Percentiles rank a stretch among this genome's conserved stretches.
These are phyloP conservation scores for Penicillium expansum DNA, from an alignment of 2,329 filamentous ascomycete species.

Conservation along the genomic window DNA sequence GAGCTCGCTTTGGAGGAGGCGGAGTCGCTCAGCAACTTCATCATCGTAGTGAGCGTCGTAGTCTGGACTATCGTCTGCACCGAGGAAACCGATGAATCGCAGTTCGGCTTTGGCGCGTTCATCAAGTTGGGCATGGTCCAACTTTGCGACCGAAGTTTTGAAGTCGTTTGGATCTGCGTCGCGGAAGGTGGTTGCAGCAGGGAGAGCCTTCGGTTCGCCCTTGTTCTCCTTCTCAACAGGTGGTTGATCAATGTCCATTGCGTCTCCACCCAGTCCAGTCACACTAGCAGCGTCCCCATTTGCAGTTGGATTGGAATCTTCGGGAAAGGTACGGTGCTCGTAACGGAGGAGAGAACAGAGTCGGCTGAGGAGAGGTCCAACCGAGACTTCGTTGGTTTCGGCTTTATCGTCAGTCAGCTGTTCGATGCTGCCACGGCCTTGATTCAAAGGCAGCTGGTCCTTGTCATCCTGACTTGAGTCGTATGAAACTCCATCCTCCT, in stretches of 20 bases:
- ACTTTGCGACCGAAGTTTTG: conserved; percentile 73
- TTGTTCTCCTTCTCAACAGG: conserved; percentile 45
- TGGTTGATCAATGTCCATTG: conserved; percentile 49
- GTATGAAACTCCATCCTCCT: conserved; percentile 79
- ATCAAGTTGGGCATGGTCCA: conserved; percentile 84
- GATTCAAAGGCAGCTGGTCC: conserved; percentile 72
- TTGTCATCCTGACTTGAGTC: conserved; percentile 62
- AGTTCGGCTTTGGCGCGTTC: conserved; percentile 89
- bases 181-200: conserved; percentile 74
- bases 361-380: conserved; percentile 80
- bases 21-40: conserved; percentile 85
- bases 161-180: conserved; percentile 73
- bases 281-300: conserved; percentile 45
- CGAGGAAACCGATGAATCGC: conserved; percentile 82
- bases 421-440: conserved; percentile 80
- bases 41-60: conserved; percentile 92
- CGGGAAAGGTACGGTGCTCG: conserved; percentile 54
- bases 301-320: conserved; percentile 52
- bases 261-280: conserved; percentile 45
- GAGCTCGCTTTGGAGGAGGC: conserved; percentile 77
- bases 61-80: conserved; percentile 66
- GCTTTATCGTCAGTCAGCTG: conserved; percentile 81
- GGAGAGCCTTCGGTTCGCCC: conserved; percentile 45
- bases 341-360: conserved; percentile 78
- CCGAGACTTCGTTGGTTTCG: conserved; percentile 84